Evolutionary conservation across 2,329 filamentous ascomycete genomes (phyloP).

Genomic region (Paraphoma sp.): DNA sequence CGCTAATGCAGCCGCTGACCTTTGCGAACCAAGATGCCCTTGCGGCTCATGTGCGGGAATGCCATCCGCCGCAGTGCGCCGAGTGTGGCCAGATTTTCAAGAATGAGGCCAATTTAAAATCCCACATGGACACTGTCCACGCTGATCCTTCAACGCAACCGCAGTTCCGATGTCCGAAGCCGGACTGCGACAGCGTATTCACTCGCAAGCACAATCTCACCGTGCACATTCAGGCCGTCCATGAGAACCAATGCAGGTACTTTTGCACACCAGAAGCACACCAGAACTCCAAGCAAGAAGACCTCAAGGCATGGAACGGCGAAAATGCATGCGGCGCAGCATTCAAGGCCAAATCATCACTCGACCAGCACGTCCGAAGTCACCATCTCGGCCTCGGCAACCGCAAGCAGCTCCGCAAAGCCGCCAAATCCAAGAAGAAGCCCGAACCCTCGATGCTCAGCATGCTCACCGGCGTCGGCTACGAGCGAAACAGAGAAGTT

Average conservation of each 20-base stretch:
- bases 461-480: constrained; percentile 64
- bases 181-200: constrained; percentile 77
- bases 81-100: constrained; percentile 75
- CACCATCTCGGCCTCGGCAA: constrained; percentile 73
- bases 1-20: constrained; percentile 26
- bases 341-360: constrained; percentile 77
- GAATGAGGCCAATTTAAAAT: constrained; percentile 59
- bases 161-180: constrained; percentile 69
- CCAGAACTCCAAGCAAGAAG: constrained; percentile 57
- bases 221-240: constrained; percentile 77
- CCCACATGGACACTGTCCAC: constrained; percentile 80
- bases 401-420: constrained; percentile 43
- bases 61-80: constrained; percentile 75
- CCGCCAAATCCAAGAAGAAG: constrained; percentile 46
- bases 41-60: constrained; percentile 73
- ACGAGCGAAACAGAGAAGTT: constrained; percentile 58
- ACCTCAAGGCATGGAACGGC: constrained; percentile 68
- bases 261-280: constrained; percentile 77
- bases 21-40: constrained; percentile 78
- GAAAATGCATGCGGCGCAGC: constrained; percentile 74
- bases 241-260: constrained; percentile 75
- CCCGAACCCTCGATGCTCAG: constrained; percentile 42
- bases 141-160: constrained; percentile 45
- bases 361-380: constrained; percentile 85
- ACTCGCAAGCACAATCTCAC: constrained; percentile 84